Base-by-base conservation (phyloP, 2,329 filamentous ascomycete species). In the Colletotrichum ledebouriae region DNA sequence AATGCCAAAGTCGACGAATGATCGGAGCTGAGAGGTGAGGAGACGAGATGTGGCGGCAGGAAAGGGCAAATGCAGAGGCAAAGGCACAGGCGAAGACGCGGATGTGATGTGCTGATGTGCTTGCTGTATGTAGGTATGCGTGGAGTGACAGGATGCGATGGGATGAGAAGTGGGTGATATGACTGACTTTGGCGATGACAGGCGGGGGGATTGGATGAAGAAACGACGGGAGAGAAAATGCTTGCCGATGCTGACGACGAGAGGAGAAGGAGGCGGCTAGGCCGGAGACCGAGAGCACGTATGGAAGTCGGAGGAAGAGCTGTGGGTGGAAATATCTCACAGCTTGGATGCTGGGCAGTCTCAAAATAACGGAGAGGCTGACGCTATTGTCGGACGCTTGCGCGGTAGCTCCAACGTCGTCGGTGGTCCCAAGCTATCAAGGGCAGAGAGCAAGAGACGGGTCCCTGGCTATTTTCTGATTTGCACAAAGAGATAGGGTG, bases 371-470 rank as follows among this genome's bases (percentile, higher is more conserved):
- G 41, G 61, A 64, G 47, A 59, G 65, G 65, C 60, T 65, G 60
- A 41, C 65, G 49, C 65, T 68, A 68, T 53, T 56, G 61, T 65
- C 55, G 65, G 65, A 68, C 61, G 65, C 60, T 68, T 65, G 61
- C 39, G 47, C 13, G 37, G 65, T 68, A 65, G 65, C 61, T 68
- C 44, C 65, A 68, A 68, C 65, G 65, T 68, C 61, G 65, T 65
- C 55, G 49, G n/a, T 39, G 59, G 44, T 10, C 49, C 50, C 50
- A 57, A 39, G 33, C 53, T 29, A 39, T 52, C 42, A 46, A 20
- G 42, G 50, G 59, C 50, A 61, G 63, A 61, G 49, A 39, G 33
- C 20, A 49, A 42, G 20, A 37, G 29, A 56, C 53, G 44, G 11
- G 39, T 52, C 15, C 17, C 44, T 20, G 50, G 42, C 42, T 37